A percentile compares a stretch with the other conserved stretches of the same genome.
Conservation (phyloP, 345 rosid species). For the Psidium guajava region DNA sequence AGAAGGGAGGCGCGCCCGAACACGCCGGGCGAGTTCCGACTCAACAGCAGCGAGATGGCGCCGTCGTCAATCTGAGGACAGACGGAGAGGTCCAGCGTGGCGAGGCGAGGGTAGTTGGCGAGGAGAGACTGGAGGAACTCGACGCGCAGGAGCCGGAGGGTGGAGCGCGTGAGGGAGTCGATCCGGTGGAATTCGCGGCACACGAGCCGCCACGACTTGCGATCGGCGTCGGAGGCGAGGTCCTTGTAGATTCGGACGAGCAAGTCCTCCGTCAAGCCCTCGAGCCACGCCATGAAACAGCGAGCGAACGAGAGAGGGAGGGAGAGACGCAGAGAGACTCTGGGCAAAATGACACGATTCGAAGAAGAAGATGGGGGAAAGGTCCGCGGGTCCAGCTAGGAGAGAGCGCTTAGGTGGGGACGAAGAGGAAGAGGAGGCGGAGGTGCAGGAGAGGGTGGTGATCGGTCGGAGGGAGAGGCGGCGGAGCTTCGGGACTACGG, state of each 20-base stretch:
- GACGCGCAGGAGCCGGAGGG: conserved; percentile 53
- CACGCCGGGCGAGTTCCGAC: not conserved
- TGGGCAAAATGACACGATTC: not conserved
- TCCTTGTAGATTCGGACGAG: conserved; percentile 38
- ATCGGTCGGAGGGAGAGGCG: conserved; percentile 33
- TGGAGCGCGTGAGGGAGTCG: conserved; percentile 41
- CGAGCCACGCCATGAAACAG: conserved; percentile 16
- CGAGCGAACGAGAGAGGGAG: not conserved
- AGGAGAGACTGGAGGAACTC: conserved; percentile 54
- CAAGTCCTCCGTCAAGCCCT: conserved; percentile 62
- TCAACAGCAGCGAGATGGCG: conserved; percentile 28
- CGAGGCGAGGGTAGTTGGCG: conserved; percentile 27
- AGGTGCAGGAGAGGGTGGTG: conserved; percentile 32
- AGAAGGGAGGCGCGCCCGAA: not conserved
- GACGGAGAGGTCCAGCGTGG: conserved; percentile 64
- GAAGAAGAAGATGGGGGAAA: not conserved
- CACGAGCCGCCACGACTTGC: conserved; percentile 64
- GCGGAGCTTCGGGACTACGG: conserved; percentile 17
- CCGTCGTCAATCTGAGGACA: conserved; percentile 70
- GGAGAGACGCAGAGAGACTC: not conserved
- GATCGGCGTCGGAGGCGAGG: conserved; percentile 29
- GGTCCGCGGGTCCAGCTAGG: not conserved
- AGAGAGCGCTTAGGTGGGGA: conserved; percentile 36
- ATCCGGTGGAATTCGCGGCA: conserved; percentile 62
- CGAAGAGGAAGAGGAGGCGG: conserved; percentile 75